Percentiles rank a stretch among this genome's conserved stretches.
Conservation (phyloP, 2,329 filamentous ascomycete species). For the Diaporthe sp. region DNA sequence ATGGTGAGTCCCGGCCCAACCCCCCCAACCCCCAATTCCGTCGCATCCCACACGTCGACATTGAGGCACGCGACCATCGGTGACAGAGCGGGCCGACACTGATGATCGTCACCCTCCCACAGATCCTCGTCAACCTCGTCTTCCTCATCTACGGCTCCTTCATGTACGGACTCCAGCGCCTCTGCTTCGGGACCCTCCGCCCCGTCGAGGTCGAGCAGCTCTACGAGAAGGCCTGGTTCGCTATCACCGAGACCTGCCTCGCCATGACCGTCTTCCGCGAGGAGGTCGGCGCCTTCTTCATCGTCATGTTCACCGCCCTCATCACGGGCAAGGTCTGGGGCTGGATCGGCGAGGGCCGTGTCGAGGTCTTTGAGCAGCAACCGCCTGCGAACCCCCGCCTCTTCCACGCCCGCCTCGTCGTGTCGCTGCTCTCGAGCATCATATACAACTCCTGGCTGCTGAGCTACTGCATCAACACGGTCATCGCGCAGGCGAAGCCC, state of each 20-base stretch:
- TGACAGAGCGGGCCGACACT: background rate
- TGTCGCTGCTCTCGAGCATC: slow-evolving; percentile 83
- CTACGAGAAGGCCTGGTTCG: slow-evolving; percentile 98
- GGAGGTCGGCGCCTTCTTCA: slow-evolving; percentile 92
- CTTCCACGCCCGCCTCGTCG: slow-evolving; percentile 85
- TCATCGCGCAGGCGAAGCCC: slow-evolving; percentile 87
- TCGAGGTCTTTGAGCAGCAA: slow-evolving; percentile 95
- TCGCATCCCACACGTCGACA: background rate
- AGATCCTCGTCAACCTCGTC: slow-evolving; percentile 93
- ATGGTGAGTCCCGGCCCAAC: slow-evolving; percentile 68
- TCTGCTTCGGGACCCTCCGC: slow-evolving; percentile 90
- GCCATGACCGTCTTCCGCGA: slow-evolving; percentile 99
- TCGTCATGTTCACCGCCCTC: slow-evolving; percentile 94
- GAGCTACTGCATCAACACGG: slow-evolving; percentile 81
- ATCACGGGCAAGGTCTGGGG: slow-evolving; percentile 97
- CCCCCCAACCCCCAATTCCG: background rate
- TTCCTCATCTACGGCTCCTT: slow-evolving; percentile 83
- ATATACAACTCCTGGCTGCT: slow-evolving; percentile 84
- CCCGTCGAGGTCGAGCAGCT: slow-evolving; percentile 96
- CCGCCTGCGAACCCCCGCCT: slow-evolving; percentile 87
- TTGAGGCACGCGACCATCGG: slow-evolving; percentile 6
- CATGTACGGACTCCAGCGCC: slow-evolving; percentile 86
- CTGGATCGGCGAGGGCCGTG: slow-evolving; percentile 95
- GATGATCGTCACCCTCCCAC: background rate
- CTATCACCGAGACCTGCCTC: slow-evolving; percentile 94